A percentile compares a stretch with the other conserved stretches of the same genome.
Conservation (phyloP, 129 eudicot genomes). For the Artemisia argyi region DNA sequence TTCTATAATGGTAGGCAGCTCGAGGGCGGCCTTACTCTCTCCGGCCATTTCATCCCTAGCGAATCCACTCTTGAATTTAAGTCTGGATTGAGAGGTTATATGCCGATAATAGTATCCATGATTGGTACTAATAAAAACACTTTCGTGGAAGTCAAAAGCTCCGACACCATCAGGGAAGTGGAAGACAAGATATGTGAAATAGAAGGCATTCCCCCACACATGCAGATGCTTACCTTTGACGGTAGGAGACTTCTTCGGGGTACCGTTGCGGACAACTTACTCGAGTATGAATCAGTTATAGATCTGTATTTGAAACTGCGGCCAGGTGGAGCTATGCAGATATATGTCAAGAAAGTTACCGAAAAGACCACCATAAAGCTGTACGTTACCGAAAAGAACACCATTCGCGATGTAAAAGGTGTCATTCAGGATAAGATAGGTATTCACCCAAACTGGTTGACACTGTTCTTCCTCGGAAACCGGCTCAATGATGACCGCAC, state of each 20-base stretch:
- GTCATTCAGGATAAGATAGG: not conserved
- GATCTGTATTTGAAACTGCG: too few relatives aligned
- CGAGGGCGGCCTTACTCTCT: not conserved
- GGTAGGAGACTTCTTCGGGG: not conserved
- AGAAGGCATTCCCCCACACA: not conserved
- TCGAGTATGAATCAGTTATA: not conserved
- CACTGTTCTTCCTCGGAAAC: not conserved
- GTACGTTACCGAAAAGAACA: not conserved
- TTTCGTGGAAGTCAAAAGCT: not conserved
- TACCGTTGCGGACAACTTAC: not conserved
- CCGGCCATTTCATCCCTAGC: not conserved
- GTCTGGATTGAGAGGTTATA: not conserved
- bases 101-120: not conserved
- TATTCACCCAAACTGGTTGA: not conserved
- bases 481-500: not conserved
- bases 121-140: too few relatives aligned
- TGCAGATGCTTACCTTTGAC: not conserved
- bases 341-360: not conserved
- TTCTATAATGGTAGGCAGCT: not conserved
- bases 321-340: not conserved
- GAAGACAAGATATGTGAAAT: too few relatives aligned
- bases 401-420: not conserved
- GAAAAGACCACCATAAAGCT: not conserved
- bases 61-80: not conserved
- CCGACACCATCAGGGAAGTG: not conserved